These are phyloP conservation scores for Moringa oleifera DNA, from an alignment of 345 rosid genomes.

Conservation along the genomic window DNA sequence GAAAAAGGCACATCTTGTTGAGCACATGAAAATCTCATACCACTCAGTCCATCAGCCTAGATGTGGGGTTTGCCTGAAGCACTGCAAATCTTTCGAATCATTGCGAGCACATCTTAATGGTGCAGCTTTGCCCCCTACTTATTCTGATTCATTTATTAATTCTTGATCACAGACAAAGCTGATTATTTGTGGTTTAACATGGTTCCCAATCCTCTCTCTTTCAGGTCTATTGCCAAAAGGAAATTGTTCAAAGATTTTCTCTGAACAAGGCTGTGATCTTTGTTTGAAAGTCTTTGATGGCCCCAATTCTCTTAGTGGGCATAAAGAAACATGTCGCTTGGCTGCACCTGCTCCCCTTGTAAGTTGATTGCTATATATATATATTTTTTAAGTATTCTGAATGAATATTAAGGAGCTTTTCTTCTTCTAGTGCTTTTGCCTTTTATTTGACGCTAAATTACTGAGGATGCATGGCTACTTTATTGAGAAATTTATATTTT, in stretches of 20 bases:
- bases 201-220: slow-evolving; percentile 3
- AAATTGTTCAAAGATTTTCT: slow-evolving; percentile 41
- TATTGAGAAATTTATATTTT: no score
- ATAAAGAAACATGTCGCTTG: slow-evolving; percentile 37
- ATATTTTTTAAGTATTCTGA: neutral
- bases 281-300: slow-evolving; percentile 52
- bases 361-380: slow-evolving; percentile 19
- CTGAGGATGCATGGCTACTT: no score
- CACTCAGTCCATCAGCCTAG: slow-evolving; percentile 74
- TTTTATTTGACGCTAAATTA: no score
- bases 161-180: no score
- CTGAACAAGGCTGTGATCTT: slow-evolving; percentile 46
- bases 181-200: neutral
- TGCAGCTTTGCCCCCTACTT: slow-evolving; percentile 13
- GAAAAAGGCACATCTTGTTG: slow-evolving; percentile 64
- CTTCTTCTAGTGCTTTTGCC: no score
- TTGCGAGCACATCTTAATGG: slow-evolving; percentile 63
- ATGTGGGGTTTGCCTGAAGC: slow-evolving; percentile 65
- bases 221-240: slow-evolving; percentile 43
- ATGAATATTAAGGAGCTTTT: neutral
- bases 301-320: slow-evolving; percentile 31
- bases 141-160: neutral
- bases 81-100: slow-evolving; percentile 65
- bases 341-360: slow-evolving; percentile 47
- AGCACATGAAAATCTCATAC: slow-evolving; percentile 69